These are phyloP conservation scores for Penicillium bovifimosum DNA, from an alignment of 495 filamentous ascomycete genomes.

Conservation along the genomic window DNA sequence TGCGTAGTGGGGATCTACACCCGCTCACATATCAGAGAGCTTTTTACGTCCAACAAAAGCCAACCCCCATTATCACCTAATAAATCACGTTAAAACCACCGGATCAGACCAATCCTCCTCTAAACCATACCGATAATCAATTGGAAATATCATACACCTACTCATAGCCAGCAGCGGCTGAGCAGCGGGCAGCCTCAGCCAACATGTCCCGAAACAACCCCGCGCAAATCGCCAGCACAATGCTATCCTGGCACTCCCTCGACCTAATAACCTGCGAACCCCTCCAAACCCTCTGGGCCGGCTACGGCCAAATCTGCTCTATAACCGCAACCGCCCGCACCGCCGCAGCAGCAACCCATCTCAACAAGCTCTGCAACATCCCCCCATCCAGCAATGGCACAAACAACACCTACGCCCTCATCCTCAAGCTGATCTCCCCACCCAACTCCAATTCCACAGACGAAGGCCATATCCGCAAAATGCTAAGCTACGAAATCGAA, in stretches of 20 bases:
- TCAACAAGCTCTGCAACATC: conserved; percentile 22
- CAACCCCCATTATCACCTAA: background rate
- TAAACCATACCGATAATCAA: background rate
- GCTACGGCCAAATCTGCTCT: conserved; percentile 34
- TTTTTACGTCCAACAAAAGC: too few relatives aligned
- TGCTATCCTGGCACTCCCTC: conserved; percentile 33
- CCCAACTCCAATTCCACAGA: conserved; percentile 17
- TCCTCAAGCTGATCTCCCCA: conserved; percentile 39
- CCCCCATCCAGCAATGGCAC: conserved; percentile 4
- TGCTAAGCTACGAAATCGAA: conserved; percentile 37
- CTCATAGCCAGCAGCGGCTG: background rate
- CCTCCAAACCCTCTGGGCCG: conserved; percentile 37
- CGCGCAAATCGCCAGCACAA: conserved; percentile 25
- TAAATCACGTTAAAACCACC: background rate
- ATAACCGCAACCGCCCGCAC: conserved; percentile 26
- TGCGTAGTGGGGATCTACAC: background rate
- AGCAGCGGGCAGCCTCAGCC: background rate
- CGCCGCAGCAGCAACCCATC: conserved; percentile 18
- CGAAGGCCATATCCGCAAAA: conserved; percentile 37
- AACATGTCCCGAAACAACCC: conserved; percentile 23
- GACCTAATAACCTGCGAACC: conserved; percentile 31
- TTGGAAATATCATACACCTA: background rate
- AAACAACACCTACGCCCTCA: conserved; percentile 26
- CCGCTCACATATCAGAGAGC: background rate
- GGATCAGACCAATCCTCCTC: conserved; percentile 20